Conservation (phyloP, 257 asterid genomes). For the Paraleonurus japonicus region DNA sequence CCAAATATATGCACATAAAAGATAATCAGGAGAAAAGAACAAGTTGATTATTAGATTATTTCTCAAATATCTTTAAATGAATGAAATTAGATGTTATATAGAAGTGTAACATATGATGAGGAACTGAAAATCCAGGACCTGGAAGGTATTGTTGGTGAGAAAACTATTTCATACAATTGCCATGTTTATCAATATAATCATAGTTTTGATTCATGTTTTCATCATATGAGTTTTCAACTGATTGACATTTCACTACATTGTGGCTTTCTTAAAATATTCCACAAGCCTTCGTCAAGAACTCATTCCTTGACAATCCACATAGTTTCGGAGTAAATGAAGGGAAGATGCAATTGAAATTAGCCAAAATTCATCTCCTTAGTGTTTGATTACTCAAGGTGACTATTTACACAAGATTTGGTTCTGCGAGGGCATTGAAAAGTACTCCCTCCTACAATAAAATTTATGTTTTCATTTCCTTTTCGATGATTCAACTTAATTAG, state of each 20-base stretch:
- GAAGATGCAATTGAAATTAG: background rate
- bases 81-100: background rate
- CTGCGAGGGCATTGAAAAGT: background rate
- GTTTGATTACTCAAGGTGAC: background rate
- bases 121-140: conserved; percentile 6
- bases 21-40: background rate
- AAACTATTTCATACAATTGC: background rate
- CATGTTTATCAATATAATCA: conserved; percentile 2
- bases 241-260: background rate
- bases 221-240: background rate
- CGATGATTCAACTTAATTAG: background rate
- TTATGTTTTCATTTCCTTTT: conserved; percentile 2
- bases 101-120: conserved; percentile 4
- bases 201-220: background rate
- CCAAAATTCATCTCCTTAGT: background rate
- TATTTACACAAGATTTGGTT: background rate
- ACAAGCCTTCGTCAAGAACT: background rate
- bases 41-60: background rate
- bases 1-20: background rate
- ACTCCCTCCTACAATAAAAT: background rate
- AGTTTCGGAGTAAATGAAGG: background rate
- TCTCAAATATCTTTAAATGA: background rate
- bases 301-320: conserved; percentile 8
- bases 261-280: background rate
- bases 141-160: background rate